Base-by-base conservation (phyloP, 805 yeast species). In the Spencermartinsiella europaea region DNA sequence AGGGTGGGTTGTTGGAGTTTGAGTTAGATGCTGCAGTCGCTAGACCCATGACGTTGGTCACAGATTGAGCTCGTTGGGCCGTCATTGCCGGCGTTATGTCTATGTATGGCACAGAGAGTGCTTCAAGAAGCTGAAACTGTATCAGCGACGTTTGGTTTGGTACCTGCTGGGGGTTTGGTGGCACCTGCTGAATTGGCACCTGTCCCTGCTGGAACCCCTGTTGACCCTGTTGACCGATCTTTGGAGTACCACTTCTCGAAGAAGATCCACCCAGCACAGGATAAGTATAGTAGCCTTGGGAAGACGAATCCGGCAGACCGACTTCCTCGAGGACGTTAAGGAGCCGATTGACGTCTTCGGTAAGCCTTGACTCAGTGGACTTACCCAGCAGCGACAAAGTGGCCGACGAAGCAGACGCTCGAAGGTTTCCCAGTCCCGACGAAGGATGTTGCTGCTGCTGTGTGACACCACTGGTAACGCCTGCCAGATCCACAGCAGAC, bases 1-100 rank as follows among this genome's bases (percentile, higher is more conserved):
- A 67, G 31, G 10, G 7, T n/a, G n/a, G n/a, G n/a, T n/a, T n/a
- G n/a, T n/a, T n/a, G n/a, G n/a, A n/a, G n/a, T n/a, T n/a, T n/a
- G n/a, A n/a, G 51, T 37, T 68, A 67, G 54, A 77, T 80, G 41
- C 73, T 68, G 65, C 82, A 79, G 4, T 87, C 14, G 49, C 44
- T n/a, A n/a, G n/a, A 7, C 34, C 40, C 14, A 44, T 40, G 4
- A 40, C 20, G 10, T 33, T 21, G 27, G 31, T 25, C 12, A 40
- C 19, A 4, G 42, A 37, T 8, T 31, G 16, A 20, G 22, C 47
- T 17, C 49, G 45, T 10, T 45, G 49, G 12, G 50, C 39, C 5
- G 49, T 31, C 31, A 25, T 25, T 21, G 52, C 45, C 17, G 50
- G 49, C 1, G 57, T 47, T 40, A 46, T 51, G 34, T 61, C 64